These are phyloP conservation scores for Xerocomus amazonicus DNA, from an alignment of 1,284 basidiomycete species.

Conservation along the genomic window DNA sequence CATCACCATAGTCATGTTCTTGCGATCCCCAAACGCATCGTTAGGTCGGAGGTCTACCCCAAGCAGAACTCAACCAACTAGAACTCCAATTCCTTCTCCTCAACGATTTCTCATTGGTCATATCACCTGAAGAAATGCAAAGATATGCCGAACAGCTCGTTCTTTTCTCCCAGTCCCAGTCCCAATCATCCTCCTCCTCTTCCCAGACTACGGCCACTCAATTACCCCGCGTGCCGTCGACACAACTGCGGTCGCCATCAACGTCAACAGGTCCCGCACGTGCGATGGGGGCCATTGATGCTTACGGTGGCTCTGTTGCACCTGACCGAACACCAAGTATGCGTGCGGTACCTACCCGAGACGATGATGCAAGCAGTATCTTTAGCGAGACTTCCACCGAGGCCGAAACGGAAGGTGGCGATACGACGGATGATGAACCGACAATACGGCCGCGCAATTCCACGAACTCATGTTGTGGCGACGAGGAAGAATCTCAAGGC, in stretches of 20 bases:
- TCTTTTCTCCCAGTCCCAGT: constrained; percentile 51
- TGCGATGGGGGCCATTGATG: constrained; percentile 54
- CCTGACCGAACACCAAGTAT: constrained; percentile 30
- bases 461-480: constrained; percentile 29
- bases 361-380: constrained; percentile 33
- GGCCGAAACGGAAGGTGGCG: constrained; percentile 42
- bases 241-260: constrained; percentile 20
- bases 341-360: constrained; percentile 29
- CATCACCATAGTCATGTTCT: no score
- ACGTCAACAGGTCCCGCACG: constrained; percentile 38
- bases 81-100: constrained; percentile 96
- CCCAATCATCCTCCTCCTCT: constrained; percentile 27
- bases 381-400: constrained; percentile 37
- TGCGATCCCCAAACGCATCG: not conserved
- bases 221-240: constrained; percentile 19
- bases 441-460: constrained; percentile 57
- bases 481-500: constrained; percentile 20
- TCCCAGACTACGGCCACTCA: constrained; percentile 23
- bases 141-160: constrained; percentile 89
- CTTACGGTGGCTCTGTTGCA: constrained; percentile 40
- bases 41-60: constrained; percentile 91
- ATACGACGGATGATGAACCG: constrained; percentile 71
- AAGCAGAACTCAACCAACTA: constrained; percentile 92
- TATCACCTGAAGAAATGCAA: constrained; percentile 90
- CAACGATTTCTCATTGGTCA: constrained; percentile 91